A percentile compares a stretch with the other conserved stretches of the same genome.
Evolutionary conservation across 2,329 filamentous ascomycete species (phyloP).

Genomic region (Nannizziopsis arthrosporioides): DNA sequence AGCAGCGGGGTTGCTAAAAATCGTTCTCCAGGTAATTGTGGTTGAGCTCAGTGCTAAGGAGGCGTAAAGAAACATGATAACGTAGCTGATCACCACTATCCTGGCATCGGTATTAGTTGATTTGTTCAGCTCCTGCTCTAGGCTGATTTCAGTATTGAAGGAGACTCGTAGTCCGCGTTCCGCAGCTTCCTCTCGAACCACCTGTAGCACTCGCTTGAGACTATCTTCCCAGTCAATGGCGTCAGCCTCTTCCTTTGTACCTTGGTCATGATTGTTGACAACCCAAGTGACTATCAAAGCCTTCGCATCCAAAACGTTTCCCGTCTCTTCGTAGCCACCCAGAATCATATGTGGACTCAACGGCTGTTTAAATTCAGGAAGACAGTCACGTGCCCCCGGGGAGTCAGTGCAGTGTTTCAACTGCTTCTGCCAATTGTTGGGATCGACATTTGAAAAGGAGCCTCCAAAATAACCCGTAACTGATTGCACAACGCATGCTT

Average conservation of each 20-base stretch:
- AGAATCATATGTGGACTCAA: slow-evolving; percentile 75
- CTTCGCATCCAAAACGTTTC: slow-evolving; percentile 57
- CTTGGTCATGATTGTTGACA: slow-evolving; percentile 72
- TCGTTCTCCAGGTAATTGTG: slow-evolving; percentile 61
- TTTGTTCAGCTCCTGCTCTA: slow-evolving; percentile 94
- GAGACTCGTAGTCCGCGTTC: slow-evolving; percentile 73
- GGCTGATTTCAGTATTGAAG: slow-evolving; percentile 88
- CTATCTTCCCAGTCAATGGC: slow-evolving; percentile 85
- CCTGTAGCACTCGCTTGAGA: slow-evolving; percentile 60
- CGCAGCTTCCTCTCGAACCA: slow-evolving; percentile 67
- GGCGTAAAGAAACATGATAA: slow-evolving; percentile 98
- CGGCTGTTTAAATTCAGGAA: slow-evolving; percentile 80
- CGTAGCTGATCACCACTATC: slow-evolving; percentile 90
- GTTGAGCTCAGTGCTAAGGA: slow-evolving; percentile 86
- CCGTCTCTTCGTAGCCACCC: slow-evolving; percentile 58
- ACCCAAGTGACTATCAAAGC: slow-evolving; percentile 92
- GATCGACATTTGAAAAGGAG: slow-evolving; percentile 49
- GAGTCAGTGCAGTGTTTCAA: slow-evolving; percentile 63
- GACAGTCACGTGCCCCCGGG: slow-evolving; percentile 60
- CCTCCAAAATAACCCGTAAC: slow-evolving; percentile 79
- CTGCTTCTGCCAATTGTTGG: slow-evolving; percentile 57
- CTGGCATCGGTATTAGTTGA: slow-evolving; percentile 97
- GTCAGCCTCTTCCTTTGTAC: slow-evolving; percentile 53
- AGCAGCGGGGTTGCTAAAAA: slow-evolving; percentile 70
- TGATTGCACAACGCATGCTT: slow-evolving; percentile 85